Percentiles rank a stretch among this genome's conserved stretches.
Conservation (phyloP, 345 rosid species). For the Populus nigra region DNA sequence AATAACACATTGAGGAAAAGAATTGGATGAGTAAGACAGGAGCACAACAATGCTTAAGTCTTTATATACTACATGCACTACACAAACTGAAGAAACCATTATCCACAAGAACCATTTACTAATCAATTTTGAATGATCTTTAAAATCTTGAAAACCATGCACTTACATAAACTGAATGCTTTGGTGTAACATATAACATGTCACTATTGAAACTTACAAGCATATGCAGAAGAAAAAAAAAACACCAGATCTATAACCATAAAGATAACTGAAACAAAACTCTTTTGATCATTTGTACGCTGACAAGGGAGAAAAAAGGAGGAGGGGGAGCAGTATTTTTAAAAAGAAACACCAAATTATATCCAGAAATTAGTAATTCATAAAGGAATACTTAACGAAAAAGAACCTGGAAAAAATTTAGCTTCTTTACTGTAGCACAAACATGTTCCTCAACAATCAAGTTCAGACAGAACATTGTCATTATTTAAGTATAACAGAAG, state of each 20-base stretch:
- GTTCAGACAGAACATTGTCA: not conserved
- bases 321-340: not conserved
- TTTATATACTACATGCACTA: no score
- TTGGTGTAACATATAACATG: no score
- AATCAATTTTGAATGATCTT: not conserved
- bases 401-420: not conserved
- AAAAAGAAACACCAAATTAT: not conserved
- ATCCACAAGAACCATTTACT: not conserved
- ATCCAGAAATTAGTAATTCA: not conserved
- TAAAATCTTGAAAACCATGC: not conserved
- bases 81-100: not conserved
- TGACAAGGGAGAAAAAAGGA: not conserved
- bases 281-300: not conserved
- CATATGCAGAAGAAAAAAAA: not conserved
- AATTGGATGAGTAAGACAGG: not conserved
- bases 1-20: not conserved
- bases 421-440: not conserved
- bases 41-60: not conserved
- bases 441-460: not conserved
- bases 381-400: not conserved
- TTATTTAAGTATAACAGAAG: not conserved
- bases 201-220: not conserved
- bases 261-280: not conserved
- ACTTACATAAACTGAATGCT: not conserved
- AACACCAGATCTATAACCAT: not conserved